Base-by-base conservation (phyloP, 1,284 basidiomycete species). In the Boletus smithii region DNA sequence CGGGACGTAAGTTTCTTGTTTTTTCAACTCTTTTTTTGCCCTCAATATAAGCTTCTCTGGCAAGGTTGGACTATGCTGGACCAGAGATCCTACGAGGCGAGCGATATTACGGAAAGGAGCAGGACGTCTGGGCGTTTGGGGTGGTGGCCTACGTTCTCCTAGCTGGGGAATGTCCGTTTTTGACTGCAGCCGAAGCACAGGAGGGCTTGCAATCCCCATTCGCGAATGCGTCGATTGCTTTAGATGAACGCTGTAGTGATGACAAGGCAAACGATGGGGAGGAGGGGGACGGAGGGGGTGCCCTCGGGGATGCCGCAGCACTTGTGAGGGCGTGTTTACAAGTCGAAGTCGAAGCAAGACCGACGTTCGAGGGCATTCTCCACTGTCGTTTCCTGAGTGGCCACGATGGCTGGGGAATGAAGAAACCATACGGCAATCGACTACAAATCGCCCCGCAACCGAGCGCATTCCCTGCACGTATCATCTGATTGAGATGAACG, bases 101-200 rank as follows among this genome's bases (percentile, higher is more conserved):
- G 63, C 83, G 91, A 51, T 99, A 99, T 66, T 79, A 87, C 46
- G 95, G 95, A 34, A 95, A 95, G 67, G 93, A 95, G 64, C 95
- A 98, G 69, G 95, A 99, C 59, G 86, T 99, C 0, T 99, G 95
- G 95, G 95, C 95, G 1, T 88, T 97, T 49, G 95, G 95, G n/a
- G 94, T 98, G 10, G 91, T 99, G 14, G 91, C 87, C 10, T 99
- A 95, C 66, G 97, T 99, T 46, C 80, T 99, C 48, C 79, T 99
- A 13, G 88, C 94, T 20, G 95, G 95, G 17, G 93, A 97, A 72
- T 97, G 92, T 59, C 94, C 95, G 1, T 97, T 97, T 72, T 83
- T 87, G 67, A 90, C 87, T 4, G 85, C 88, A 2, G 83, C 81
- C 34, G 91, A 93, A 66, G 88, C 91, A 0, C 87, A 90, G 59